phyloP scores from a whole-genome alignment of 331 rosid species.

The Ulmus americana region DNA sequence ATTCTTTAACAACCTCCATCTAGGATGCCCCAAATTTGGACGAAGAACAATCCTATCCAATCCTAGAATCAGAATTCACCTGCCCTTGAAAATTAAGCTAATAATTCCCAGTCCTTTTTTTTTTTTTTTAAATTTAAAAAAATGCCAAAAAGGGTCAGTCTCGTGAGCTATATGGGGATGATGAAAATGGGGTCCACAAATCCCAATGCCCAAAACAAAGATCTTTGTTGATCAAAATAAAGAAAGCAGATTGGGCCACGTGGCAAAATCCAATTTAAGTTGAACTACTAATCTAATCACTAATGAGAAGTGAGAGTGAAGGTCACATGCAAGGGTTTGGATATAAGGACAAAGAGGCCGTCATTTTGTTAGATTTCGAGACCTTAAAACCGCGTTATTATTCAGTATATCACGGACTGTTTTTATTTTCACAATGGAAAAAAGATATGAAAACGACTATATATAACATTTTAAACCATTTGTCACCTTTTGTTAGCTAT shows the following conservation, averaged over 20 bases:
- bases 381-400: constrained; percentile 49
- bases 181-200: constrained; percentile 27
- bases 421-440: neutral
- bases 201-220: constrained; percentile 26
- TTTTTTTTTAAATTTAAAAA: neutral
- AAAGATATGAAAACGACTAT: neutral
- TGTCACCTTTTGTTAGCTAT: too few relatives aligned
- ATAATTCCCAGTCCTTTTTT: neutral
- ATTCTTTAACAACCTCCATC: too few relatives aligned
- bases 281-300: neutral
- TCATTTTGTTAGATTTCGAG: constrained; percentile 31
- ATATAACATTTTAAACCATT: neutral
- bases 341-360: constrained; percentile 42
- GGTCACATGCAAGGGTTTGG: constrained; percentile 36
- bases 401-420: constrained; percentile 20
- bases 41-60: neutral
- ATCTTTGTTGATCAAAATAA: constrained; percentile 15
- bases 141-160: neutral
- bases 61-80: constrained; percentile 35
- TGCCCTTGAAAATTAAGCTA: constrained; percentile 1
- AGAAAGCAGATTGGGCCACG: constrained; percentile 18
- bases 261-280: constrained; percentile 20
- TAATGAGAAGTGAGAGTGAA: constrained; percentile 8
- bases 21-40: too few relatives aligned
- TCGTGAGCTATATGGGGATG: constrained; percentile 24